Conservation (phyloP, 2,329 filamentous ascomycete species). For the Aspergillus brasiliensis region DNA sequence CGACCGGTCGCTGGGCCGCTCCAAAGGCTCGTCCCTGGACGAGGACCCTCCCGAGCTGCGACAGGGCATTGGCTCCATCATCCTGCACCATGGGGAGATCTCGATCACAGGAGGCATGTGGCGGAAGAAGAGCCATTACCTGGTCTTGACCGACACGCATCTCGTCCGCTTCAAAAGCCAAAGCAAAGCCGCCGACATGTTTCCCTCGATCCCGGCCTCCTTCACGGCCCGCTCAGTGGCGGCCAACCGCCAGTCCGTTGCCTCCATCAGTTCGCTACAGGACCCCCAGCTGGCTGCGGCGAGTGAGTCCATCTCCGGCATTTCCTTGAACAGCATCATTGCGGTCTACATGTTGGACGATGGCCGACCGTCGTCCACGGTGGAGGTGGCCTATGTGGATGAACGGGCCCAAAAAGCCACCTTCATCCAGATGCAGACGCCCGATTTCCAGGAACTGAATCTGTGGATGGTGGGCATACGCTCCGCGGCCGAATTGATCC, state of each 20-base stretch:
- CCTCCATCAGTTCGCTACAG: conserved; percentile 62
- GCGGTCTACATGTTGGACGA: conserved; percentile 69
- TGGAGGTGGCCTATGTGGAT: conserved; percentile 69
- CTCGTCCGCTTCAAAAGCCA: conserved; percentile 70
- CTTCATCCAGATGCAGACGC: conserved; percentile 65
- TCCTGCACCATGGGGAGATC: conserved; percentile 69
- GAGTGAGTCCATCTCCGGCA: conserved; percentile 56
- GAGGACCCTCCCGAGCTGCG: conserved; percentile 41
- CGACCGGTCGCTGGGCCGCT: conserved; percentile 54
- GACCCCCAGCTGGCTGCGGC: conserved; percentile 62
- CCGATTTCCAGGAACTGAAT: conserved; percentile 65
- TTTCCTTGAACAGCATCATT: conserved; percentile 66
- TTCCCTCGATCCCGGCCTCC: conserved; percentile 54
- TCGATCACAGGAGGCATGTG: conserved; percentile 71
- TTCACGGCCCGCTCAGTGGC: conserved; percentile 43
- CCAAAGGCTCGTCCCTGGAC: conserved; percentile 51
- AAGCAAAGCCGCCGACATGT: conserved; percentile 65
- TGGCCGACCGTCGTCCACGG: conserved; percentile 65
- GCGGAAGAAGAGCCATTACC: conserved; percentile 71
- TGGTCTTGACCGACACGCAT: conserved; percentile 70
- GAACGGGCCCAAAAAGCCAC: conserved; percentile 63
- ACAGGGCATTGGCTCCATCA: conserved; percentile 47
- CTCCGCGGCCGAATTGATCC: conserved; percentile 59
- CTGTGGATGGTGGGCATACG: conserved; percentile 66
- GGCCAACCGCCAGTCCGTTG: conserved; percentile 56